Conservation (phyloP, 2,329 filamentous ascomycete species). For the Neobulgaria alba region DNA sequence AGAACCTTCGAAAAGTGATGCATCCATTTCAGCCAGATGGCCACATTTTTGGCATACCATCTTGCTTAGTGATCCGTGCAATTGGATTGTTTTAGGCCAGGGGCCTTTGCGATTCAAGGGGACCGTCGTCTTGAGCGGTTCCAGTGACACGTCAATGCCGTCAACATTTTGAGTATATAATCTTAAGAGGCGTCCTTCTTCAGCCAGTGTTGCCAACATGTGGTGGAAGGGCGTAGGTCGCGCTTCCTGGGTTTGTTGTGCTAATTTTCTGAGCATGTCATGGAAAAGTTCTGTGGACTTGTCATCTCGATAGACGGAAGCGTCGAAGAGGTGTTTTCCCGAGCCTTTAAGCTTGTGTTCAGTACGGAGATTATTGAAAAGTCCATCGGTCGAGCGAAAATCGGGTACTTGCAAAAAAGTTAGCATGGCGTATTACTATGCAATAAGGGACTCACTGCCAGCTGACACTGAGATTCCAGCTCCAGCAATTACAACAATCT, state of each 20-base stretch:
- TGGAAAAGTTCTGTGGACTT: conserved; percentile 85
- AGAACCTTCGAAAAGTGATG: conserved; percentile 73
- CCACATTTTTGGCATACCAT: conserved; percentile 97
- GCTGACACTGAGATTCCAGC: conserved; percentile 96
- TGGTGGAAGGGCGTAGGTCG: conserved; percentile 87
- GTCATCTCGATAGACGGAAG: conserved; percentile 92
- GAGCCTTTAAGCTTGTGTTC: conserved; percentile 89
- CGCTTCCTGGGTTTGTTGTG: conserved; percentile 66
- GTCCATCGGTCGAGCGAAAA: conserved; percentile 82
- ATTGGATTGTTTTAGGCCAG: conserved; percentile 88
- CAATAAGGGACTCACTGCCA: conserved; percentile 56
- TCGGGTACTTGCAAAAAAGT: conserved; percentile 61
- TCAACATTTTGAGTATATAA: conserved; percentile 97
- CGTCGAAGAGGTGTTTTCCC: conserved; percentile 93
- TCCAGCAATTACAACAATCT: conserved; percentile 93
- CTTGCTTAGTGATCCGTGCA: conserved; percentile 87
- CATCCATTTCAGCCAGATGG: conserved; percentile 66
- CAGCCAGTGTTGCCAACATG: conserved; percentile 79
- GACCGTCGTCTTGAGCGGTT: conserved; percentile 70
- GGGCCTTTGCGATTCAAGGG: conserved; percentile 77
- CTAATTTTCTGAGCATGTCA: conserved; percentile 87
- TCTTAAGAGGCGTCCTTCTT: conserved; percentile 78
- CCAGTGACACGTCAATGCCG: conserved; percentile 78
- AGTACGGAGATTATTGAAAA: conserved; percentile 77
- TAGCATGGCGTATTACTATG: conserved; percentile 9